Evolutionary conservation across 2,329 filamentous ascomycete species (phyloP).

Genomic region (Sphaerostilbella broomeana): DNA sequence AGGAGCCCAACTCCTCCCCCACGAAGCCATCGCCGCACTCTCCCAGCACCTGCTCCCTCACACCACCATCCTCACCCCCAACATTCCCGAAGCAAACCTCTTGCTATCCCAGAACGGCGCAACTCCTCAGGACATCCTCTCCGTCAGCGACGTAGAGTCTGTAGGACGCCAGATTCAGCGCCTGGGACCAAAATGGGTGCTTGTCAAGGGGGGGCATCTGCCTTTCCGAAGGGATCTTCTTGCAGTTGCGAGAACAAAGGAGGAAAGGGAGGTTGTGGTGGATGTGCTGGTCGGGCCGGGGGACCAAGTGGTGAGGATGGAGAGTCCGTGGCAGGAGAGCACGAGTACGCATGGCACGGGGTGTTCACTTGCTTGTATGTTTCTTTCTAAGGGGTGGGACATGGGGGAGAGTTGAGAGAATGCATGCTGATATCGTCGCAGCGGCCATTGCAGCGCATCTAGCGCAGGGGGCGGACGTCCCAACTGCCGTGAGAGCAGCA

Average conservation of each 20-base stretch:
- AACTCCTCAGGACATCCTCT: slow-evolving; percentile 37
- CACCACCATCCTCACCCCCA: slow-evolving; percentile 67
- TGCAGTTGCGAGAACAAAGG: slow-evolving; percentile 48
- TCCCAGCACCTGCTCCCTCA: slow-evolving; percentile 54
- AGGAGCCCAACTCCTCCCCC: slow-evolving; percentile 62
- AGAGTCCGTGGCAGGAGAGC: slow-evolving; percentile 64
- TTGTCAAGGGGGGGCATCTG: slow-evolving; percentile 88
- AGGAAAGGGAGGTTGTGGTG: slow-evolving; percentile 60
- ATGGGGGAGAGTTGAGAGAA: background rate
- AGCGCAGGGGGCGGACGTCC: slow-evolving; percentile 50
- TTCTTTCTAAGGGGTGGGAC: background rate
- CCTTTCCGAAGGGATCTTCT: slow-evolving; percentile 62
- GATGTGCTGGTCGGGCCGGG: slow-evolving; percentile 66
- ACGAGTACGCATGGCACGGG: slow-evolving; percentile 91
- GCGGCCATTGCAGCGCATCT: slow-evolving; percentile 72
- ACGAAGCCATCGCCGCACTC: slow-evolving; percentile 56
- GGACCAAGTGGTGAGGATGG: slow-evolving; percentile 51
- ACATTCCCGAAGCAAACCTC: slow-evolving; percentile 66
- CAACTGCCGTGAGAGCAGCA: slow-evolving; percentile 57
- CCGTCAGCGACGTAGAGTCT: slow-evolving; percentile 58
- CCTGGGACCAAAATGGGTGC: slow-evolving; percentile 70
- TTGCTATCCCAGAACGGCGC: slow-evolving; percentile 50
- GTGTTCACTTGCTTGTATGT: slow-evolving; percentile 80
- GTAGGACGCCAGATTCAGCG: slow-evolving; percentile 60
- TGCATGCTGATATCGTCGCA: slow-evolving; percentile 20